These are phyloP conservation scores for Hyaloscypha variabilis DNA, from an alignment of 495 filamentous ascomycete genomes.

Conservation along the genomic window DNA sequence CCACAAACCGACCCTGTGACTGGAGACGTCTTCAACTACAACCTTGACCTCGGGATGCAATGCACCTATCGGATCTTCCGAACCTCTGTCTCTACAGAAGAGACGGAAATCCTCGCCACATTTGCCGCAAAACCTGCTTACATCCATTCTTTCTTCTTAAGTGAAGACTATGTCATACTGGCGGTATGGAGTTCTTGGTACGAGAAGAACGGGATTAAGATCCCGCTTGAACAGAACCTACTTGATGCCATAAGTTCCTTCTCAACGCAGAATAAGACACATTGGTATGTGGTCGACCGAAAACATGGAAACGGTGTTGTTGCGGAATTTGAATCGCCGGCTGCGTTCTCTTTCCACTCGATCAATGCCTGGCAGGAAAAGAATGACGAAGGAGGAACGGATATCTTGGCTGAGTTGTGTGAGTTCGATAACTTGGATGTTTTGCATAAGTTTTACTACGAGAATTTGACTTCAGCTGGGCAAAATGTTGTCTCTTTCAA, in stretches of 20 bases:
- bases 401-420: constrained; percentile 63
- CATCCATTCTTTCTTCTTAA: constrained; percentile 74
- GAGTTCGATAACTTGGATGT: constrained; percentile 58
- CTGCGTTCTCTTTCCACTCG: constrained; percentile 77
- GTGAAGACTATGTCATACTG: constrained; percentile 60
- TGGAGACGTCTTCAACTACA: constrained; percentile 80
- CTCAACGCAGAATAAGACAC: constrained; percentile 49
- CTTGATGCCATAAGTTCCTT: constrained; percentile 57
- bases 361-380: constrained; percentile 61
- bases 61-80: constrained; percentile 68
- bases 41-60: constrained; percentile 52
- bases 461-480: constrained; percentile 54
- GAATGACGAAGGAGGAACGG: constrained; percentile 33
- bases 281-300: constrained; percentile 73
- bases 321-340: constrained; percentile 56
- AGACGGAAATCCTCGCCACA: constrained; percentile 71
- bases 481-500: constrained; percentile 34
- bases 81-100: constrained; percentile 58
- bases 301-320: constrained; percentile 53
- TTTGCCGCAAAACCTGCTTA: constrained; percentile 58
- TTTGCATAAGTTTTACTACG: constrained; percentile 57
- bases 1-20: constrained; percentile 69
- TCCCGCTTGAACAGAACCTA: constrained; percentile 60
- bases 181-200: constrained; percentile 58
- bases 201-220: constrained; percentile 46